Evolutionary conservation across 371 early-diverging fungal species (phyloP), one percentile per base, ranked within the genome.

Genomic region (Rhizomucor miehei): DNA sequence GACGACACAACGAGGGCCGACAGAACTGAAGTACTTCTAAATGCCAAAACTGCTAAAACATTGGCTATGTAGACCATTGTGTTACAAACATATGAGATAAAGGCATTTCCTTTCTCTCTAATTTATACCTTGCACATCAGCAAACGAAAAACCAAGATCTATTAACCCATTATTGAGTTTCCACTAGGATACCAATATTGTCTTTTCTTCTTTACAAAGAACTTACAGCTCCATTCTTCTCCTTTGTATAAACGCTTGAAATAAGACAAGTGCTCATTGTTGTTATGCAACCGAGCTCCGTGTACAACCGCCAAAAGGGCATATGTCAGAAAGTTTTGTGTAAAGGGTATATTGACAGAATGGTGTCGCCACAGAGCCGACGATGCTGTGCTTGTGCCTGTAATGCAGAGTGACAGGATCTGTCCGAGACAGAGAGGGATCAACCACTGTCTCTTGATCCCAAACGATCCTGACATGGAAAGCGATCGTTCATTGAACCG

Each of bases 91-190:
- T 6, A 9, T 24, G 4, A 48, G 9, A 36, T 4, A 5, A 3
- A 12, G 17, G 19, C 17, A 45, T 38, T 2, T 17, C 2, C 38
- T 38, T 51, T 38, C 21, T 51, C 41, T 40, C 40, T 52, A 2
- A 12, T 13, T 13, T 47, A 20, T 59, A 63, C 74, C 74, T 62
- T 66, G 68, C 19, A 74, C 74, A 48, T 74, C 74, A 34, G 66
- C 68, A 61, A 74, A 59, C n/a, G 73, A 73, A 54, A 62, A 73
- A 0, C 69, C 73, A 41, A 73, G 49, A 34, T 61, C 69, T 73
- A 51, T 21, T n/a, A n/a, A n/a, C n/a, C 46, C 34, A 13, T 44
- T 47, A 19, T 19, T 24, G n/a, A n/a, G n/a, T n/a, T n/a, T n/a
- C n/a, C n/a, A n/a, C n/a, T n/a, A 29, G 29, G 29, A 29, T 29